A percentile compares a stretch with the other conserved stretches of the same genome.
These are phyloP conservation scores for Diaporthe vaccinii DNA, from an alignment of 2,329 filamentous ascomycete species.

Conservation along the genomic window DNA sequence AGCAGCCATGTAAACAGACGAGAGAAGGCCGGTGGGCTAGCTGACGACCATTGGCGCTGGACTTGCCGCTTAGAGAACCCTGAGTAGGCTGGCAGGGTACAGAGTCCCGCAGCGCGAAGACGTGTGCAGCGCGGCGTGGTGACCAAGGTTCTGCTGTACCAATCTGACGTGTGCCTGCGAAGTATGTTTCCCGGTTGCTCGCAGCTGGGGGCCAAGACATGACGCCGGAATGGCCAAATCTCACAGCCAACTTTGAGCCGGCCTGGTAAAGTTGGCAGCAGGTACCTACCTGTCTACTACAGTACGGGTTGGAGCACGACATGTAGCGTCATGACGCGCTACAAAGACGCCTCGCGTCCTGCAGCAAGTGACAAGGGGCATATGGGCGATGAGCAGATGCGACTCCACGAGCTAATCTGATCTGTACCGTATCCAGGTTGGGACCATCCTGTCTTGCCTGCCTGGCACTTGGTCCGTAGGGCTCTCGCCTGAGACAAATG, in stretches of 20 bases:
- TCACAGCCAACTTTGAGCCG: neutral
- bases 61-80: neutral
- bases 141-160: neutral
- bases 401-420: constrained; percentile 28
- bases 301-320: constrained; percentile 9
- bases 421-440: neutral
- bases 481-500: constrained; percentile 9
- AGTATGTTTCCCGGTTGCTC: neutral
- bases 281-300: neutral
- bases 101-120: neutral
- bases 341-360: constrained; percentile 17
- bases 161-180: neutral
- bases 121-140: neutral
- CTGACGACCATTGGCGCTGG: neutral
- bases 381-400: neutral
- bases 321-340: constrained; percentile 21
- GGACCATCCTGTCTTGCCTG: neutral
- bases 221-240: constrained; percentile 10
- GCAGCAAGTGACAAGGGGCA: constrained; percentile 8
- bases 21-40: neutral
- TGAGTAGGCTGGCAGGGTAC: constrained; percentile 8
- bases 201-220: neutral
- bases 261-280: constrained; percentile 9
- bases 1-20: constrained; percentile 12
- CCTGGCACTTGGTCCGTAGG: constrained; percentile 2